Conservation (phyloP, 768 basidiomycete species). For the Collybia mongolica region DNA sequence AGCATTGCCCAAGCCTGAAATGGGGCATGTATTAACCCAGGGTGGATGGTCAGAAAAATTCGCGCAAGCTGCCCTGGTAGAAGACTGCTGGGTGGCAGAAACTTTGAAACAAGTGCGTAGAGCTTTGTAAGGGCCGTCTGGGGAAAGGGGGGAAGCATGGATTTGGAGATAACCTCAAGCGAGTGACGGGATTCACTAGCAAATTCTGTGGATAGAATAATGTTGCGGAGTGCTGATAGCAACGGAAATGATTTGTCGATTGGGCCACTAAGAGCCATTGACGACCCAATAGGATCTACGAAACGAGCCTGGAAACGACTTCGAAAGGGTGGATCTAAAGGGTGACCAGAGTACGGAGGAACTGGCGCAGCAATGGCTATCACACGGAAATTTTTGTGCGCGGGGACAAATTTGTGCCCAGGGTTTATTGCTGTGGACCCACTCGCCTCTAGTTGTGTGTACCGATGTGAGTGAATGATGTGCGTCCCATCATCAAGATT, state of each 20-base stretch:
- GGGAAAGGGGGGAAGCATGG: constrained; percentile 58
- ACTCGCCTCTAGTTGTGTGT: constrained; percentile 42
- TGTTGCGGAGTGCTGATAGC: constrained; percentile 46
- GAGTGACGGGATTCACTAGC: constrained; percentile 57
- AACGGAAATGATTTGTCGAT: constrained; percentile 20
- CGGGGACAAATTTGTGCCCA: constrained; percentile 55
- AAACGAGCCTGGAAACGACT: constrained; percentile 71
- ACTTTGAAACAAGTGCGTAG: constrained; percentile 38
- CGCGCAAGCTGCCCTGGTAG: constrained; percentile 50
- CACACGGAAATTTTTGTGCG: constrained; percentile 66
- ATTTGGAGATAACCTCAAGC: constrained; percentile 52
- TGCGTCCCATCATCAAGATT: constrained; percentile 72
- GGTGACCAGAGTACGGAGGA: constrained; percentile 66
- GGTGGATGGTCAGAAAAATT: constrained; percentile 58
- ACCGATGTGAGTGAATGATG: constrained; percentile 63
- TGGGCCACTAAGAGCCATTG: constrained; percentile 35
- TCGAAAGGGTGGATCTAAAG: constrained; percentile 65
- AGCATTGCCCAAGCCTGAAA: constrained; percentile 66
- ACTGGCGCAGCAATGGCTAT: constrained; percentile 71
- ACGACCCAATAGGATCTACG: constrained; percentile 55
- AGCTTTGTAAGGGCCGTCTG: constrained; percentile 62
- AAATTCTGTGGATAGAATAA: constrained; percentile 62
- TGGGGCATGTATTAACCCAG: constrained; percentile 51
- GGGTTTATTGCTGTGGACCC: constrained; percentile 25
- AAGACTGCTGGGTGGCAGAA: constrained; percentile 44